These are phyloP conservation scores for Jaltomata sinuosa DNA, from an alignment of 257 asterid species.

Conservation along the genomic window DNA sequence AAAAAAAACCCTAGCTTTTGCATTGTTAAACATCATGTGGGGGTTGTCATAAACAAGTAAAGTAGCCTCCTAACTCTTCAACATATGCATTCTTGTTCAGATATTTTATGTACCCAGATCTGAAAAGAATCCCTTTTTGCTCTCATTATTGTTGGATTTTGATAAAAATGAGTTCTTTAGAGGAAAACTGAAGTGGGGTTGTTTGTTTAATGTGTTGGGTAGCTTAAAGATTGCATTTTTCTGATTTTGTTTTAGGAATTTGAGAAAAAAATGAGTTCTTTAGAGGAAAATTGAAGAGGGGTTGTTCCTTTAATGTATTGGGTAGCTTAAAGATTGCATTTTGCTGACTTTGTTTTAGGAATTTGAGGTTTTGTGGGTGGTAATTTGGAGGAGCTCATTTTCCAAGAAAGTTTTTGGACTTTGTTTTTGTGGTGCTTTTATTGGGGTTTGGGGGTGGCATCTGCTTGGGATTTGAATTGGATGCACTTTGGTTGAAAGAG, in stretches of 20 bases:
- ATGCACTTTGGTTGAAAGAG: neutral
- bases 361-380: neutral
- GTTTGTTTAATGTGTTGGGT: neutral
- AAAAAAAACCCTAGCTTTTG: conserved; percentile 12
- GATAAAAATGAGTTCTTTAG: neutral
- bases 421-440: neutral
- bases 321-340: neutral
- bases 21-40: neutral
- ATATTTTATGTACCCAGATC: neutral
- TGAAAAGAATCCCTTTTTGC: neutral
- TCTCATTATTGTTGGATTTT: conserved; percentile 4
- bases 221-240: neutral
- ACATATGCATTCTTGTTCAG: neutral
- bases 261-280: neutral
- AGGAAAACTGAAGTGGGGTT: neutral
- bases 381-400: conserved; percentile 1
- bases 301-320: neutral
- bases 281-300: neutral
- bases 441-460: neutral
- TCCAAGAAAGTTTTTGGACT: neutral
- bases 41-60: conserved; percentile 3
- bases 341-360: neutral
- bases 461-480: neutral
- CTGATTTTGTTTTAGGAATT: neutral
- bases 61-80: neutral